Evolutionary conservation across 2,329 filamentous ascomycete species (phyloP).

Genomic region (Pseudohalonectria lignicola): DNA sequence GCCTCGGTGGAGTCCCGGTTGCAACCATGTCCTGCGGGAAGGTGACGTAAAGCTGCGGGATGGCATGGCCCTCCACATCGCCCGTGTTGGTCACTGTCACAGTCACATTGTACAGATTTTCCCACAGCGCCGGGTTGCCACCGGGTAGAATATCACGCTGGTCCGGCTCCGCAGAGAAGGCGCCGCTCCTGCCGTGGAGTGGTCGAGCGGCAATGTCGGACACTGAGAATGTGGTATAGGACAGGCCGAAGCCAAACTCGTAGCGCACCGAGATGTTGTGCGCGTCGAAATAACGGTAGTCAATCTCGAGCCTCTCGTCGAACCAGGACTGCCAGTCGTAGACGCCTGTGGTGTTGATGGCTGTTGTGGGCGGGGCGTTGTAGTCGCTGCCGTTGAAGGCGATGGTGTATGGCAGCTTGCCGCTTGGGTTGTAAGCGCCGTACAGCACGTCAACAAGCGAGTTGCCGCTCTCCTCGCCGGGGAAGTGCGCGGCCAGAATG

Average conservation of each 20-base stretch:
- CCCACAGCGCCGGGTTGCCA: slow-evolving; percentile 45
- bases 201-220: slow-evolving; percentile 36
- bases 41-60: slow-evolving; percentile 44
- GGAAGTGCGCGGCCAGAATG: slow-evolving; percentile 48
- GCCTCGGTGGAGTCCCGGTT: slow-evolving; percentile 32
- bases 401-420: slow-evolving; percentile 58
- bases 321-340: slow-evolving; percentile 34
- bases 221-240: slow-evolving; percentile 42
- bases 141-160: slow-evolving; percentile 35
- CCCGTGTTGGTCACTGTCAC: slow-evolving; percentile 41
- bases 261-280: slow-evolving; percentile 47
- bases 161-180: slow-evolving; percentile 24
- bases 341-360: slow-evolving; percentile 22
- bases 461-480: slow-evolving; percentile 51
- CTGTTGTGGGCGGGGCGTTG: slow-evolving; percentile 27
- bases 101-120: slow-evolving; percentile 33
- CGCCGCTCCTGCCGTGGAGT: slow-evolving; percentile 27
- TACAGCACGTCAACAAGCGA: slow-evolving; percentile 51
- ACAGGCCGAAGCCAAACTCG: slow-evolving; percentile 54
- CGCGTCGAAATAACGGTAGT: slow-evolving; percentile 56
- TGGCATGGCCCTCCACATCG: slow-evolving; percentile 30
- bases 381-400: slow-evolving; percentile 41
- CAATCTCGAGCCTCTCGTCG: slow-evolving; percentile 54
- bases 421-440: slow-evolving; percentile 47
- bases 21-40: slow-evolving; percentile 20